Evolutionary conservation across 805 yeast species (phyloP).

Genomic region (Yamadazyma akitaensis): DNA sequence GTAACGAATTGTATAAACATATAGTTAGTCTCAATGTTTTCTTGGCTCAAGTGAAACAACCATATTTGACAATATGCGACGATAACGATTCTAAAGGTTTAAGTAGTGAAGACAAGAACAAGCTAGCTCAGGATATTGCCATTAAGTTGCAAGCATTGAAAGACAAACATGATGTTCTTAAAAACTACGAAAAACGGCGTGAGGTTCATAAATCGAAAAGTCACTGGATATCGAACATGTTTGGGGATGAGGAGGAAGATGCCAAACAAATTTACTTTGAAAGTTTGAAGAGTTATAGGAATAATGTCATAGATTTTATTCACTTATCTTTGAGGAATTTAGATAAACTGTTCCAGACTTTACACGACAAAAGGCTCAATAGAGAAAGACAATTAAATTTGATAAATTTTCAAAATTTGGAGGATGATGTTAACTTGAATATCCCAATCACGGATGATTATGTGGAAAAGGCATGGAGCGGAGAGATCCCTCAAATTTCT

Average conservation of each 20-base stretch:
- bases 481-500: conserved; percentile 23
- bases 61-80: conserved; percentile 24
- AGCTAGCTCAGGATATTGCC: conserved; percentile 54
- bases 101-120: conserved; percentile 48
- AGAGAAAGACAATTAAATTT: conserved; percentile 35
- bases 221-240: conserved; percentile 17
- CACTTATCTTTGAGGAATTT: conserved; percentile 41
- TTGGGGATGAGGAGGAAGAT: conserved; percentile 33
- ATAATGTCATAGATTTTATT: conserved; percentile 48
- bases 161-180: conserved; percentile 48
- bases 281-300: conserved; percentile 43
- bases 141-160: conserved; percentile 49
- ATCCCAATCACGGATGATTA: conserved; percentile 5
- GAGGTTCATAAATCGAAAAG: conserved; percentile 17
- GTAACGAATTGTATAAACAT: conserved; percentile 30
- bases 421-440: conserved; percentile 26
- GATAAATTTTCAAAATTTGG: conserved; percentile 41
- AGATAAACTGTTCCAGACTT: conserved; percentile 43
- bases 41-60: conserved; percentile 21
- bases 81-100: conserved; percentile 21
- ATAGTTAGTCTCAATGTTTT: conserved; percentile 32
- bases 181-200: conserved; percentile 51
- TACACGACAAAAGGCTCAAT: conserved; percentile 48
- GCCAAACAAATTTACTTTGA: conserved; percentile 29
- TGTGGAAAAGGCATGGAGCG: neutral